Evolutionary conservation across 2,329 filamentous ascomycete species (phyloP).

Genomic region (Penicillium sp.): DNA sequence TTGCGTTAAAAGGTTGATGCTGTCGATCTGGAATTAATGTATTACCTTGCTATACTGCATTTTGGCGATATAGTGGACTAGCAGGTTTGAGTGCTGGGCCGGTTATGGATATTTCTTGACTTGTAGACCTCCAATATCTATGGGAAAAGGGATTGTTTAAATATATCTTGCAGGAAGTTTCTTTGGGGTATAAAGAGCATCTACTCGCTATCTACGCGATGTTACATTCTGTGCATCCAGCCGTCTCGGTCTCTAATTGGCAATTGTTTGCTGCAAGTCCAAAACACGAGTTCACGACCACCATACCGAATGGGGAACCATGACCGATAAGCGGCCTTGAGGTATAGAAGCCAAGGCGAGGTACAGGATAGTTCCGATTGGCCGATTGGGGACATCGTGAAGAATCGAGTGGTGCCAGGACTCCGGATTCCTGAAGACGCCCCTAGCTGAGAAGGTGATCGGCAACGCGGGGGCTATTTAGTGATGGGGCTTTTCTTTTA

Average conservation of each 20-base stretch:
- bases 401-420: slow-evolving; percentile 15
- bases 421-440: not conserved
- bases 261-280: not conserved
- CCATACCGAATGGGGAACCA: slow-evolving; percentile 15
- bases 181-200: not conserved
- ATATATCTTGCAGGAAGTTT: not conserved
- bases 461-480: slow-evolving; percentile 1
- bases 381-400: slow-evolving; percentile 10
- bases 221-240: slow-evolving; percentile 15
- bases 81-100: not conserved
- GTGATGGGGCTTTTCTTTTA: not conserved
- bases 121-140: not conserved
- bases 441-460: slow-evolving; percentile 12
- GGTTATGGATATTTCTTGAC: not conserved
- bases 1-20: not conserved
- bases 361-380: slow-evolving; percentile 8
- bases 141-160: not conserved
- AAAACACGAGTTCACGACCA: not conserved
- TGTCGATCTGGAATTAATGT: not conserved
- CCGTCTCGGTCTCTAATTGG: not conserved
- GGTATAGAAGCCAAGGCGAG: not conserved
- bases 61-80: slow-evolving; percentile 5
- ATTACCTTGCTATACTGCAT: slow-evolving; percentile 29
- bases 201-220: slow-evolving; percentile 1
- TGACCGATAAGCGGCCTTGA: slow-evolving; percentile 13